A percentile compares a stretch with the other conserved stretches of the same genome.
phyloP scores from a whole-genome alignment of 2,329 filamentous ascomycete species.

The Fusarium cicatricum region DNA sequence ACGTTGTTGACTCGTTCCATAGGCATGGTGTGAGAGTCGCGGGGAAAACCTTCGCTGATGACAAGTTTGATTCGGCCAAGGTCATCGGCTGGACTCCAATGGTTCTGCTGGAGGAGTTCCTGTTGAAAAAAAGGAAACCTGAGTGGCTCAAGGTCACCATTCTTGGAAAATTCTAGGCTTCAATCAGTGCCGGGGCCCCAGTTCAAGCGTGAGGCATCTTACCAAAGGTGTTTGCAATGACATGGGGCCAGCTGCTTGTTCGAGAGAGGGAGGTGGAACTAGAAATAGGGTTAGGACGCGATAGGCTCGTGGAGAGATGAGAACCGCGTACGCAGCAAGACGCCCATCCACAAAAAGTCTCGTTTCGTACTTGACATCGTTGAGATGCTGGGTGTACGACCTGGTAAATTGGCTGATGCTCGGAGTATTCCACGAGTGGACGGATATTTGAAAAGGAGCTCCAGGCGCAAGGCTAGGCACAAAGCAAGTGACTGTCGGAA shows the following conservation, averaged over 20 bases:
- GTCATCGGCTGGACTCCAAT: slow-evolving; percentile 76
- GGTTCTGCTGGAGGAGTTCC: slow-evolving; percentile 72
- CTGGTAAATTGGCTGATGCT: slow-evolving; percentile 65
- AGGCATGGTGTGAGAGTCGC: slow-evolving; percentile 59
- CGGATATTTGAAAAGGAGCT: slow-evolving; percentile 73
- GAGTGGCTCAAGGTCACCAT: slow-evolving; percentile 67
- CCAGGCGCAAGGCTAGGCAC: slow-evolving; percentile 69
- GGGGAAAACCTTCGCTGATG: slow-evolving; percentile 75
- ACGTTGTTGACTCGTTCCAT: slow-evolving; percentile 76
- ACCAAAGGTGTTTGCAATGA: slow-evolving; percentile 58
- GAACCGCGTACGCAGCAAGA: slow-evolving; percentile 62
- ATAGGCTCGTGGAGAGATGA: background rate
- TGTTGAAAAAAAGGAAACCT: slow-evolving; percentile 77
- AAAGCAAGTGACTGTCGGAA: slow-evolving; percentile 77
- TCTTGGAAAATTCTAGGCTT: slow-evolving; percentile 59
- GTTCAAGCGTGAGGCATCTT: background rate
- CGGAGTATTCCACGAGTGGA: slow-evolving; percentile 76
- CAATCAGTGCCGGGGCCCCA: background rate
- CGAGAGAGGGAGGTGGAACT: slow-evolving; percentile 65
- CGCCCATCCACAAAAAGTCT: slow-evolving; percentile 74
- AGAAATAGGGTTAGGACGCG: background rate
- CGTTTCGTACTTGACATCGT: slow-evolving; percentile 69
- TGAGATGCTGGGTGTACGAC: slow-evolving; percentile 62
- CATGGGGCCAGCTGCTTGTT: slow-evolving; percentile 58
- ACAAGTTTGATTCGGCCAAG: slow-evolving; percentile 79